phyloP scores from a whole-genome alignment of 2,329 filamentous ascomycete genomes.

The Aurifilum marmelostoma region DNA sequence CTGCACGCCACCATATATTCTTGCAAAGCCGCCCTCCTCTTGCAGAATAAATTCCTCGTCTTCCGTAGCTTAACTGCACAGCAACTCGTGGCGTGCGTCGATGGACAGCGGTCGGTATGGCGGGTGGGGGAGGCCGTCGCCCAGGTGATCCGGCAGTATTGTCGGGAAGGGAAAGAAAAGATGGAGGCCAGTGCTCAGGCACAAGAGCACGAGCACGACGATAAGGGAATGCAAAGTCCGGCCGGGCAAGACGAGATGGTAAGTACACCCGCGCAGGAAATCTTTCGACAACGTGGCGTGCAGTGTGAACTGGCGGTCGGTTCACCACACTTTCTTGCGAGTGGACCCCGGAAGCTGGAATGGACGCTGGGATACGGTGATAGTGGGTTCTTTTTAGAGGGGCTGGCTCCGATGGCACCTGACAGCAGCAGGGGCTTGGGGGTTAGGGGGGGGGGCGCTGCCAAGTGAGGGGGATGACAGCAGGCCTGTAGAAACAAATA shows the following conservation, averaged over 20 bases:
- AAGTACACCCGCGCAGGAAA: background rate
- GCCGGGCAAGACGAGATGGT: background rate
- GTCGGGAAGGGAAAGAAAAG: background rate
- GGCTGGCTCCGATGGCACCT: background rate
- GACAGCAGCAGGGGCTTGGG: background rate
- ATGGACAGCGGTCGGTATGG: background rate
- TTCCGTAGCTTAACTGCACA: background rate
- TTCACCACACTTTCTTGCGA: background rate
- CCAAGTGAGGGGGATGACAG: background rate
- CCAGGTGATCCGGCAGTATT: background rate
- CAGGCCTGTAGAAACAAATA: background rate
- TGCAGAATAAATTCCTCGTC: background rate
- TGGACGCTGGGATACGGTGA: background rate
- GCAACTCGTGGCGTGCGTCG: background rate
- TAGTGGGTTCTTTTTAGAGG: background rate
- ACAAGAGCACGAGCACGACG: background rate
- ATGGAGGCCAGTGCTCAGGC: background rate
- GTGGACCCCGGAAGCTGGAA: constrained; percentile 1
- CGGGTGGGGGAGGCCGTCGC: background rate
- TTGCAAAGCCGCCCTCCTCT: background rate
- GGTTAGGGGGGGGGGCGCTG: background rate
- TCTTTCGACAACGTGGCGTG: constrained; percentile 20
- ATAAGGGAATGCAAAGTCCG: background rate
- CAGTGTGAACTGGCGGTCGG: constrained; percentile 5
- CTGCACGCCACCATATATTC: background rate